phyloP scores from a whole-genome alignment of 2,329 filamentous ascomycete species.

The Cladosporium velox region DNA sequence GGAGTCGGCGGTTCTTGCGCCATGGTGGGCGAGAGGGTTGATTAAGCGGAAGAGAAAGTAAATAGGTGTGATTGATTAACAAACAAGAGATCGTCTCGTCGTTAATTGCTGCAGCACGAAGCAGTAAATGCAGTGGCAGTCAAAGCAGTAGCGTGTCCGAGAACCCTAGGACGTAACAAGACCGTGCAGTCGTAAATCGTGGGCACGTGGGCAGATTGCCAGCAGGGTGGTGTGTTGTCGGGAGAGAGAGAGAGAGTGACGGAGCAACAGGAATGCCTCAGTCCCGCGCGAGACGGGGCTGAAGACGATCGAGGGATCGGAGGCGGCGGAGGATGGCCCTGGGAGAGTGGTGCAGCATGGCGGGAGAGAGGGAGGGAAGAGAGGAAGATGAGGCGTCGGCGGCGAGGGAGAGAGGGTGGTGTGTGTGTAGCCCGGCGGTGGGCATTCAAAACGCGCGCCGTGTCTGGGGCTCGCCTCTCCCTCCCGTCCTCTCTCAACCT shows the following conservation, averaged over 20 bases:
- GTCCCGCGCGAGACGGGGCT: conserved; percentile 54
- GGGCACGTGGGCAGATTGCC: conserved; percentile 23
- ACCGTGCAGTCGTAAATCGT: conserved; percentile 17
- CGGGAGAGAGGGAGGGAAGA: conserved; percentile 9
- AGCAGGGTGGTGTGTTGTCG: conserved; percentile 23
- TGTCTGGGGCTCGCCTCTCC: conserved; percentile 17
- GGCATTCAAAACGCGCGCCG: conserved; percentile 17
- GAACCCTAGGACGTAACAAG: conserved; percentile 2
- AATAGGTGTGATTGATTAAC: conserved; percentile 21
- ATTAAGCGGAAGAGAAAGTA: conserved; percentile 26
- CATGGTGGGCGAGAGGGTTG: conserved; percentile 37
- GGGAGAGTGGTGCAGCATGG: conserved; percentile 26
- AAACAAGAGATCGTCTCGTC: conserved; percentile 21
- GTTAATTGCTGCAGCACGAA: neutral
- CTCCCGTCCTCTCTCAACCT: neutral
- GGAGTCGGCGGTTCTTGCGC: conserved; percentile 41
- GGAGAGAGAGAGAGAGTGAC: conserved; percentile 22
- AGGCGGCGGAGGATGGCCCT: conserved; percentile 40
- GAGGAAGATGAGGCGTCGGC: conserved; percentile 7
- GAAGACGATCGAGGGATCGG: conserved; percentile 42
- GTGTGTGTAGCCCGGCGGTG: conserved; percentile 17
- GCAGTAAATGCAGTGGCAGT: neutral
- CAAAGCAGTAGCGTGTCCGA: neutral
- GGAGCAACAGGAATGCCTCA: conserved; percentile 38
- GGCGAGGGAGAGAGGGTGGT: conserved; percentile 14